Conservation (phyloP, 1,139 yeast species). For the Magnusiomyces sp. region DNA sequence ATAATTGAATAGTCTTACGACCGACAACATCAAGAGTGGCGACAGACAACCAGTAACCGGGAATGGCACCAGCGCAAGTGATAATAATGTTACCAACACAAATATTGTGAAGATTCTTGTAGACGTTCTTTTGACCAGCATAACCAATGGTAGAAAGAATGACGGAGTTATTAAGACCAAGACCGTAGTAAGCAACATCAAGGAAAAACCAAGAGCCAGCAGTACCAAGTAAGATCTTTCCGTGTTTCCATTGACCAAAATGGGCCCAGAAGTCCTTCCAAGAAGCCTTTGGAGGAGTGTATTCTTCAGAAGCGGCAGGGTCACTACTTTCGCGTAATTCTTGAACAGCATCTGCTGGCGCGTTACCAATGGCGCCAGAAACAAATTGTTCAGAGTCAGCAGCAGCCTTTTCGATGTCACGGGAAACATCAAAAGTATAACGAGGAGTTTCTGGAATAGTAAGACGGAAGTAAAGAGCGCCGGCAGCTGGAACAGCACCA, state of each 20-base stretch:
- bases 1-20: constrained; percentile 52
- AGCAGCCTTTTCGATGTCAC: constrained; percentile 57
- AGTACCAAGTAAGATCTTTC: constrained; percentile 81
- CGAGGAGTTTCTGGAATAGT: constrained; percentile 93
- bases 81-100: constrained; percentile 46
- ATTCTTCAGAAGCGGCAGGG: constrained; percentile 27
- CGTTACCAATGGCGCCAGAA: constrained; percentile 40
- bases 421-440: constrained; percentile 66
- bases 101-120: constrained; percentile 55
- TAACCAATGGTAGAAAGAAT: constrained; percentile 82
- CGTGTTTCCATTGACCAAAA: constrained; percentile 79
- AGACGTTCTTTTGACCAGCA: constrained; percentile 59
- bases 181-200: constrained; percentile 91
- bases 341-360: constrained; percentile 36
- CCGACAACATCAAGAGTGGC: constrained; percentile 54
- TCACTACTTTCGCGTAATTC: constrained; percentile 6
- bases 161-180: constrained; percentile 72
- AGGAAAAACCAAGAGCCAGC: constrained; percentile 95
- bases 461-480: constrained; percentile 80
- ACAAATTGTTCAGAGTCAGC: constrained; percentile 45
- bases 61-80: constrained; percentile 54
- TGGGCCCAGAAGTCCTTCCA: constrained; percentile 40
- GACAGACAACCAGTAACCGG: constrained; percentile 57
- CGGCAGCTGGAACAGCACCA: constrained; percentile 79
- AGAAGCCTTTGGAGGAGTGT: constrained; percentile 41